Conservation (phyloP, 805 yeast genomes). For the Wickerhamiella sorbophila region DNA sequence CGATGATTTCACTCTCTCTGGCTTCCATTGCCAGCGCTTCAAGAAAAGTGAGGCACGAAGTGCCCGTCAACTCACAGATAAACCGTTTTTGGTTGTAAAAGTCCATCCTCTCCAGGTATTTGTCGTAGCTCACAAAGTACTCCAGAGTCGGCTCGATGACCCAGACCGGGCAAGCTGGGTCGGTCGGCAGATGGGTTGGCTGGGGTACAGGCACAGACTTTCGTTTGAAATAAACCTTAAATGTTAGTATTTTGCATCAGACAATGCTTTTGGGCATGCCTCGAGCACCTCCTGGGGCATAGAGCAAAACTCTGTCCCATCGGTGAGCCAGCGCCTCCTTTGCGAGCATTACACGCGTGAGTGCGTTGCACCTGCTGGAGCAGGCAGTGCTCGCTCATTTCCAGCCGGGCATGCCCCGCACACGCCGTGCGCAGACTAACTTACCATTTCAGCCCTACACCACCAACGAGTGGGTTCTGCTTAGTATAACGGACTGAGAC, state of each 20-base stretch:
- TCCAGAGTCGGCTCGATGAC: conserved; percentile 73
- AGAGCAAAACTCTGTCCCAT: no score
- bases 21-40: conserved; percentile 73
- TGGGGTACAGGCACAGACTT: conserved; percentile 23
- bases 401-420: no score
- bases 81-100: conserved; percentile 45
- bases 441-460: conserved; percentile 1
- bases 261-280: no score
- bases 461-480: background rate
- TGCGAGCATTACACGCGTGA: background rate
- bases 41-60: conserved; percentile 77
- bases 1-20: conserved; percentile 38
- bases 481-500: background rate
- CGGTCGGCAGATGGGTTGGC: conserved; percentile 15
- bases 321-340: no score
- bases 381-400: no score
- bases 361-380: background rate
- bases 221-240: conserved; percentile 28
- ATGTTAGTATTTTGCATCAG: background rate
- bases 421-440: background rate
- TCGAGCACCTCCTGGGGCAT: no score
- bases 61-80: conserved; percentile 92
- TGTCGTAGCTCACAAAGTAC: conserved; percentile 70
- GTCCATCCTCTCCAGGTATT: conserved; percentile 40
- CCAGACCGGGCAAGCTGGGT: conserved; percentile 50